These are phyloP conservation scores for Mortierella sp. DNA, from an alignment of 371 early-diverging fungal genomes.

Conservation along the genomic window DNA sequence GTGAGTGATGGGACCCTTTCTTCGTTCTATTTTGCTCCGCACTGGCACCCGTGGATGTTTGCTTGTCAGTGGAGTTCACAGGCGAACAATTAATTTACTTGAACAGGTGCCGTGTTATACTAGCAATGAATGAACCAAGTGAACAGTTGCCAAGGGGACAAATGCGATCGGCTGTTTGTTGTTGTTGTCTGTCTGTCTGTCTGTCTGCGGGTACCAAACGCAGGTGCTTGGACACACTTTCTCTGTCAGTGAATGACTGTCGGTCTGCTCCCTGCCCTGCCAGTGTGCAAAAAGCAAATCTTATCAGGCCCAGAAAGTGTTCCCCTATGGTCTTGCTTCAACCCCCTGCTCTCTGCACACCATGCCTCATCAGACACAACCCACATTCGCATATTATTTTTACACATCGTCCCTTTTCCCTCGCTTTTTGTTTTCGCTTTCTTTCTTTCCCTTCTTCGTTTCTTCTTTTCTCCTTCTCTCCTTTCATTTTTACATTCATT, in stretches of 20 bases:
- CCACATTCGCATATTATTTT: neutral
- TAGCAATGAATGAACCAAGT: neutral
- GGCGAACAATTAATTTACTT: too few relatives aligned
- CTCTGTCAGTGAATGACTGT: too few relatives aligned
- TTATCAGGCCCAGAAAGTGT: too few relatives aligned
- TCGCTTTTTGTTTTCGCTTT: constrained; percentile 9
- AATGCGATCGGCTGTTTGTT: constrained; percentile 11
- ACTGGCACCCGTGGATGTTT: too few relatives aligned
- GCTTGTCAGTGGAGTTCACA: too few relatives aligned
- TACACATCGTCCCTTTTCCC: neutral
- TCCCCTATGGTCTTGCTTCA: neutral
- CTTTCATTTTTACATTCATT: neutral
- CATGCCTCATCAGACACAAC: neutral
- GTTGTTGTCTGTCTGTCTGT: neutral
- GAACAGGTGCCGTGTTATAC: neutral
- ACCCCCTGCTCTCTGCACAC: neutral
- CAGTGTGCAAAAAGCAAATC: too few relatives aligned
- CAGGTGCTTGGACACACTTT: too few relatives aligned
- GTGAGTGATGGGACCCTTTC: too few relatives aligned
- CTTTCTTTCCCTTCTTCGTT: neutral
- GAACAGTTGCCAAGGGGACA: neutral
- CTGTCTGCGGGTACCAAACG: too few relatives aligned
- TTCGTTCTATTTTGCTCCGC: too few relatives aligned
- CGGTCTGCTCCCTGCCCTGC: too few relatives aligned
- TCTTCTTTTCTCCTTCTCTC: constrained; percentile 6